Evolutionary conservation across 176 grass and related monocot genomes (phyloP).

Genomic region (Tillandsia fasciculata): DNA sequence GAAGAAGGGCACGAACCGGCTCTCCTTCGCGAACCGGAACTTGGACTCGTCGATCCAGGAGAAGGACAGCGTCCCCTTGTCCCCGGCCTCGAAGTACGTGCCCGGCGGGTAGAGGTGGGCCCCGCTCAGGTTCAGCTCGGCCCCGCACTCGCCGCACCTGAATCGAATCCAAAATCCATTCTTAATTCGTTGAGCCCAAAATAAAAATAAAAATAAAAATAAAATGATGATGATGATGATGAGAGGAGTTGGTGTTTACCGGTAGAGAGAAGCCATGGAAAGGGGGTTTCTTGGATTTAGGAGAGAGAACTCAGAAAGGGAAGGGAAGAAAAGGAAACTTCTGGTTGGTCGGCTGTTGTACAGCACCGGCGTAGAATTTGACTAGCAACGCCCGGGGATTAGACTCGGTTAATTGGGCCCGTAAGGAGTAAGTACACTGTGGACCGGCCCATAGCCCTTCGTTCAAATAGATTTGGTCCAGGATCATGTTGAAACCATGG

Average conservation of each 20-base stretch:
- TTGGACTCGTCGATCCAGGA: conserved; percentile 71
- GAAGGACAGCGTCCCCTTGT: conserved; percentile 94
- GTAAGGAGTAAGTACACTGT: no score
- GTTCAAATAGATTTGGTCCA: no score
- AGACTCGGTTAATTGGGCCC: no score
- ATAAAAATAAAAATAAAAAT: not conserved
- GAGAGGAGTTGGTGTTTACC: not conserved
- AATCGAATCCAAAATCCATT: no score
- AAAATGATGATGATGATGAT: not conserved
- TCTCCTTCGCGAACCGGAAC: conserved; percentile 56
- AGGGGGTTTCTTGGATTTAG: not conserved
- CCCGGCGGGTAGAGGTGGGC: conserved; percentile 56
- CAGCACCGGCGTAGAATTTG: no score
- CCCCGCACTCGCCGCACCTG: conserved; percentile 51
- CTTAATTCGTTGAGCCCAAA: no score
- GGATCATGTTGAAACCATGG: no score
- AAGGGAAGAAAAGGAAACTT: no score
- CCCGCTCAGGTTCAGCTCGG: conserved; percentile 65
- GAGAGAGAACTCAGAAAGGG: not conserved
- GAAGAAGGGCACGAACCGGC: conserved; percentile 64
- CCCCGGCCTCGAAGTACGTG: conserved; percentile 70
- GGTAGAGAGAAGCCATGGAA: conserved; percentile 1
- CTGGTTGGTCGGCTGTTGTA: no score
- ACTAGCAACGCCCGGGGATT: no score
- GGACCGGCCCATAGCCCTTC: no score